A percentile compares a stretch with the other conserved stretches of the same genome.
Evolutionary conservation across 495 filamentous ascomycete genomes (phyloP).

Genomic region (Elasticomyces elasticus): DNA sequence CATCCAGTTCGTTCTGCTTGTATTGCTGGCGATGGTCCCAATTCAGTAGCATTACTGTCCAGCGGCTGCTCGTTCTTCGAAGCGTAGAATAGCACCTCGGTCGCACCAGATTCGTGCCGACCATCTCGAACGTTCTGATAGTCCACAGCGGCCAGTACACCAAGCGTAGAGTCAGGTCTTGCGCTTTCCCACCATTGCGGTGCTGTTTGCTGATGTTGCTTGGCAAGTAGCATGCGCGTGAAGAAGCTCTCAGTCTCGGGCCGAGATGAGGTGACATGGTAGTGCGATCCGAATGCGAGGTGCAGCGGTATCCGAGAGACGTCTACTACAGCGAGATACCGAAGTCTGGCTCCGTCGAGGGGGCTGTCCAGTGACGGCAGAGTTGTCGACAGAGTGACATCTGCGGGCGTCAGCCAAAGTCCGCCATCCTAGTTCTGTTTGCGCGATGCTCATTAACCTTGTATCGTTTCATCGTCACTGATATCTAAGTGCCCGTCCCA

Average conservation of each 20-base stretch:
- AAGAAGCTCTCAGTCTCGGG: background rate
- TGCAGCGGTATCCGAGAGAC: background rate
- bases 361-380: background rate
- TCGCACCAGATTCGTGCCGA: conserved; percentile 23
- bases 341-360: background rate
- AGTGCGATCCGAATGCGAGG: background rate
- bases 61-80: conserved; percentile 1
- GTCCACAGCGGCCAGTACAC: conserved; percentile 14
- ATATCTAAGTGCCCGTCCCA: no score
- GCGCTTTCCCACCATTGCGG: conserved; percentile 12
- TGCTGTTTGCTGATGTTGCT: background rate
- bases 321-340: conserved; percentile 6
- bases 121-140: background rate
- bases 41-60: no score
- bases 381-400: background rate
- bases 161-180: conserved; percentile 6
- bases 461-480: no score
- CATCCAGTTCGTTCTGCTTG: no score
- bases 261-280: background rate
- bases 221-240: background rate
- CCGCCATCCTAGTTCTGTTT: no score
- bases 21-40: no score
- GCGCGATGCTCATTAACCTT: no score
- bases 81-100: conserved; percentile 49
- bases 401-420: no score